phyloP scores from a whole-genome alignment of 1,139 yeast species.

The Yamadazyma trypodendri region DNA sequence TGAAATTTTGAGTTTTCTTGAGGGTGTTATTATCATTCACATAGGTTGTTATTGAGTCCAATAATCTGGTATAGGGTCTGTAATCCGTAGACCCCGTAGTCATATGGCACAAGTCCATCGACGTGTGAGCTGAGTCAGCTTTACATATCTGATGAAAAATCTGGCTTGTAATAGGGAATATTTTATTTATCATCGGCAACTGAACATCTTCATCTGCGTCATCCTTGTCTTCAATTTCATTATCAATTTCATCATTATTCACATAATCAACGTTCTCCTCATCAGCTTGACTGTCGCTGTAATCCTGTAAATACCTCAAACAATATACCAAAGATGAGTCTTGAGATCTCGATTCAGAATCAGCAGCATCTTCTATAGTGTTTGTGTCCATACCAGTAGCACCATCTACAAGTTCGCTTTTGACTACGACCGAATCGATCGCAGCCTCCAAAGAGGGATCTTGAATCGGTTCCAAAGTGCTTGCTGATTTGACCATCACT shows the following conservation, averaged over 20 bases:
- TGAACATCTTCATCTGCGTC: slow-evolving; percentile 18
- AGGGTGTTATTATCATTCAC: slow-evolving; percentile 25
- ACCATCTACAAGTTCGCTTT: not conserved
- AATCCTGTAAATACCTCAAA: slow-evolving; percentile 57
- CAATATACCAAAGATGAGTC: slow-evolving; percentile 51
- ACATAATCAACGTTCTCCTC: slow-evolving; percentile 23
- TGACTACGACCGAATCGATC: not conserved
- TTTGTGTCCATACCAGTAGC: not conserved
- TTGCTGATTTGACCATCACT: slow-evolving; percentile 44
- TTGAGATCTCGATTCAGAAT: not conserved
- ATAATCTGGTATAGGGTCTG: slow-evolving; percentile 47
- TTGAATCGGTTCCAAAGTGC: slow-evolving; percentile 1
- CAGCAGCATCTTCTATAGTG: not conserved
- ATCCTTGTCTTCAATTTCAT: slow-evolving; percentile 10
- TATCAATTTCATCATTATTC: slow-evolving; percentile 23
- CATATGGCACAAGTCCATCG: slow-evolving; percentile 48
- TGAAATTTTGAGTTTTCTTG: slow-evolving; percentile 21
- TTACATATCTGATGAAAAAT: slow-evolving; percentile 47
- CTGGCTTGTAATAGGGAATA: slow-evolving; percentile 66
- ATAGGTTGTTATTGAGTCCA: slow-evolving; percentile 46
- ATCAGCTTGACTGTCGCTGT: slow-evolving; percentile 14
- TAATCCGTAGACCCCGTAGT: slow-evolving; percentile 56
- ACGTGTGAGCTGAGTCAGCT: slow-evolving; percentile 52
- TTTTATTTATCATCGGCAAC: slow-evolving; percentile 40
- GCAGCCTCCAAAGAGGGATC: too few relatives aligned